These are phyloP conservation scores for Botrytis hyacinthi DNA, from an alignment of 2,329 filamentous ascomycete genomes.

Conservation along the genomic window DNA sequence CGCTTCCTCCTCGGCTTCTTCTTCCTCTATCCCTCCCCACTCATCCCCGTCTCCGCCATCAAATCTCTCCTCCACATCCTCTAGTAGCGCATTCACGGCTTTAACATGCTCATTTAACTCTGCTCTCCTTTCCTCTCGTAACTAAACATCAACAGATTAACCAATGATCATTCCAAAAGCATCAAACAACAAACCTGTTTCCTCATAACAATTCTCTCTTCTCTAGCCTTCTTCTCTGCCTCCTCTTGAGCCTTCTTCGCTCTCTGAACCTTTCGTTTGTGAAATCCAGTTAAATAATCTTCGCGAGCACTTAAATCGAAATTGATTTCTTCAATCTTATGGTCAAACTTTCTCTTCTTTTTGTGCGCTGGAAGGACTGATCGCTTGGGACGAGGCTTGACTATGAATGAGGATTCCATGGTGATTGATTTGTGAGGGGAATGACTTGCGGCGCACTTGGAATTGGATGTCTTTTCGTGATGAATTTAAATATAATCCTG, in stretches of 20 bases:
- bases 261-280: constrained; percentile 87
- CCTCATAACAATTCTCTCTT: constrained; percentile 71
- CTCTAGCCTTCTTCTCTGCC: constrained; percentile 70
- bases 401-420: constrained; percentile 46
- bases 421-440: constrained; percentile 14
- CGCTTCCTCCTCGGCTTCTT: constrained; percentile 57
- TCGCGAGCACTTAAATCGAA: constrained; percentile 79
- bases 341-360: constrained; percentile 63
- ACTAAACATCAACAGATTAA: constrained; percentile 48
- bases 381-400: constrained; percentile 59
- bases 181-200: constrained; percentile 61
- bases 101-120: constrained; percentile 81
- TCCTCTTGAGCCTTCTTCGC: constrained; percentile 82
- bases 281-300: constrained; percentile 92
- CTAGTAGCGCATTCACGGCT: constrained; percentile 60
- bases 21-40: constrained; percentile 44
- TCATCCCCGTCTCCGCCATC: constrained; percentile 41
- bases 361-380: constrained; percentile 53
- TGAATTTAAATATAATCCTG: constrained; percentile 9
- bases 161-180: background rate
- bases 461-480: background rate
- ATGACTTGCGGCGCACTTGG: constrained; percentile 7
- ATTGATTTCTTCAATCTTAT: constrained; percentile 70
- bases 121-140: constrained; percentile 77
- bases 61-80: constrained; percentile 36